Evolutionary conservation across 176 grass and related monocot genomes (phyloP).

Genomic region (Chloris gayana): DNA sequence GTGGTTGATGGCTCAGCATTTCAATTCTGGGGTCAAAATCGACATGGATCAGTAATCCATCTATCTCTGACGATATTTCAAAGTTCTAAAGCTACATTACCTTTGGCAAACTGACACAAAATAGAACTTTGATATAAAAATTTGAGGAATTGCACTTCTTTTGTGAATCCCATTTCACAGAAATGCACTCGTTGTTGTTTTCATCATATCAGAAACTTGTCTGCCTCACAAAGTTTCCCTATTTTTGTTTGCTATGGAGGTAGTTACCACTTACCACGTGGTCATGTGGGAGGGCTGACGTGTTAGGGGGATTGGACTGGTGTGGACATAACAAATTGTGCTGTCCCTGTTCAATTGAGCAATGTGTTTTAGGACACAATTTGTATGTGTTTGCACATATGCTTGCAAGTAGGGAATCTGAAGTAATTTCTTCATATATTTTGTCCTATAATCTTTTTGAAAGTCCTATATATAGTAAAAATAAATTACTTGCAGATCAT

Average conservation of each 20-base stretch:
- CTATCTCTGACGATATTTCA: neutral
- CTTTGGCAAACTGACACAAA: slow-evolving; percentile 2
- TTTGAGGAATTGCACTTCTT: neutral
- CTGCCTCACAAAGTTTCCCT: neutral
- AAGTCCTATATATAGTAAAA: neutral
- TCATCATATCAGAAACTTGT: neutral
- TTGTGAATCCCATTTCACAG: neutral
- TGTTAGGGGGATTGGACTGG: neutral
- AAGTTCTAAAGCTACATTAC: neutral
- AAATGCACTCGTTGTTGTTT: neutral
- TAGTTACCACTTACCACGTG: neutral
- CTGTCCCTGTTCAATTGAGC: neutral
- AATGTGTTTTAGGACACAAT: neutral
- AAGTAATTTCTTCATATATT: neutral
- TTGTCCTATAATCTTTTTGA: neutral
- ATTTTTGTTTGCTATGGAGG: neutral
- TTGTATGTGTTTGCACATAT: neutral
- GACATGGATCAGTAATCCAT: slow-evolving; percentile 75
- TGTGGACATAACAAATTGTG: neutral
- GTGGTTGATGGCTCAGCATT: slow-evolving; percentile 74
- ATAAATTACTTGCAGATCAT: neutral
- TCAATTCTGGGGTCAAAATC: slow-evolving; percentile 76
- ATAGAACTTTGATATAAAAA: neutral
- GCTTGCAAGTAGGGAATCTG: neutral
- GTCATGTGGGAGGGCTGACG: neutral